Percentiles rank a stretch among this genome's conserved stretches.
phyloP scores from a whole-genome alignment of 2,329 filamentous ascomycete species.

The Aureobasidium uvarum region DNA sequence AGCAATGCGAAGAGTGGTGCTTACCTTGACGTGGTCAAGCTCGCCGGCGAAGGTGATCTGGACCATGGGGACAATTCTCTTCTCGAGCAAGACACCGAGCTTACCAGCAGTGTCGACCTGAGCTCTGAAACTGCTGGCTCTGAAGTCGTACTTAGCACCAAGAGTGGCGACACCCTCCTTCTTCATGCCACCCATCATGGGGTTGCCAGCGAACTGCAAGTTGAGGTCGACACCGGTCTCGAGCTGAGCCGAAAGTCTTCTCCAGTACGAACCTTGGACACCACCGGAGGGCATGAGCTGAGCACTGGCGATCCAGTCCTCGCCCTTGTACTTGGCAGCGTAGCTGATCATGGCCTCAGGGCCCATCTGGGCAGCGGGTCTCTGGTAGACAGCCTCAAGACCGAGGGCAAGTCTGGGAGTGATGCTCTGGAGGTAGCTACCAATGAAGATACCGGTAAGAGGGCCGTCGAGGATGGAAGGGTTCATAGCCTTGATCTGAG shows the following conservation, averaged over 20 bases:
- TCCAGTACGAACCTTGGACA: slow-evolving; percentile 91
- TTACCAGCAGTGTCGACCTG: slow-evolving; percentile 96
- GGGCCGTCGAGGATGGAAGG: slow-evolving; percentile 91
- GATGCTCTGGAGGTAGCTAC: slow-evolving; percentile 90
- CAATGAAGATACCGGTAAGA: slow-evolving; percentile 91
- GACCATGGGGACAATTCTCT: slow-evolving; percentile 89
- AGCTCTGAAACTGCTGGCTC: slow-evolving; percentile 89
- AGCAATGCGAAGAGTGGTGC: slow-evolving; percentile 39
- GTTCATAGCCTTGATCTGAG: slow-evolving; percentile 90
- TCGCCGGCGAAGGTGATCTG: slow-evolving; percentile 94
- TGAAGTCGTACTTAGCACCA: slow-evolving; percentile 97
- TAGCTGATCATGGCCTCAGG: slow-evolving; percentile 93
- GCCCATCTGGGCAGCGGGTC: slow-evolving; percentile 74
- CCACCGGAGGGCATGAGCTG: slow-evolving; percentile 87
- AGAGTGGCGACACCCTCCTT: slow-evolving; percentile 90
- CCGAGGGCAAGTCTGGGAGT: slow-evolving; percentile 85
- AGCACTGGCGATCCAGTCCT: slow-evolving; percentile 88
- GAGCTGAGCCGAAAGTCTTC: slow-evolving; percentile 85
- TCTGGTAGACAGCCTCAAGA: slow-evolving; percentile 92
- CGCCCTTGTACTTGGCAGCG: slow-evolving; percentile 83
- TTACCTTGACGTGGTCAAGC: slow-evolving; percentile 91
- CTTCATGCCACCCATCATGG: slow-evolving; percentile 71
- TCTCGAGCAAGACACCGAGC: slow-evolving; percentile 88
- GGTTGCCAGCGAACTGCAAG: slow-evolving; percentile 69
- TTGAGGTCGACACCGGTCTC: slow-evolving; percentile 96